Evolutionary conservation across 1,139 yeast species (phyloP).

Genomic region (Saccharomyces hybrid): DNA sequence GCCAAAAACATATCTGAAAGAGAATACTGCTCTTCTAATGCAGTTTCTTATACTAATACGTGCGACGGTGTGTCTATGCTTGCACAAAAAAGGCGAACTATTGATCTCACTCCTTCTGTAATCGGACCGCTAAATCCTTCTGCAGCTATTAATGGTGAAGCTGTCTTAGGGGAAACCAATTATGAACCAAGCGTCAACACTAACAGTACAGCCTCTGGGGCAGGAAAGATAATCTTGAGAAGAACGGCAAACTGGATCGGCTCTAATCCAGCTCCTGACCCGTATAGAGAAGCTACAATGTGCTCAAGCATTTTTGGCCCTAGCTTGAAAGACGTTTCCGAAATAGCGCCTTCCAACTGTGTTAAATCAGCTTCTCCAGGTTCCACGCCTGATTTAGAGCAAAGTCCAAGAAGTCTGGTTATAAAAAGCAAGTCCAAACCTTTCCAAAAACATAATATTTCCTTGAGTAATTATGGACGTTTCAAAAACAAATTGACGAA

Average conservation of each 20-base stretch:
- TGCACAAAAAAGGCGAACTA: neutral
- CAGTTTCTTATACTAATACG: neutral
- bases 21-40: neutral
- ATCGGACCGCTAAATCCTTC: too few relatives aligned
- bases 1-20: neutral
- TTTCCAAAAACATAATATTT: neutral
- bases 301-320: neutral
- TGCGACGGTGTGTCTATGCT: neutral
- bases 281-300: neutral
- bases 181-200: neutral
- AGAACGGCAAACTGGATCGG: neutral
- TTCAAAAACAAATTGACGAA: neutral
- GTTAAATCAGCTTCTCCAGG: neutral
- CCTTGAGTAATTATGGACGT: neutral
- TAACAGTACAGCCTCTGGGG: neutral
- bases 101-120: too few relatives aligned
- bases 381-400: neutral
- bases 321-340: neutral
- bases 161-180: neutral
- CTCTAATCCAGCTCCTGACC: neutral
- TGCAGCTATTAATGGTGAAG: neutral
- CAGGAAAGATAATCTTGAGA: neutral
- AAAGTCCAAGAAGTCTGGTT: neutral
- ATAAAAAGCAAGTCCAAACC: neutral
- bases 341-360: neutral